Evolutionary conservation across 2,329 filamentous ascomycete genomes (phyloP).

Genomic region (Penicillium sp.): DNA sequence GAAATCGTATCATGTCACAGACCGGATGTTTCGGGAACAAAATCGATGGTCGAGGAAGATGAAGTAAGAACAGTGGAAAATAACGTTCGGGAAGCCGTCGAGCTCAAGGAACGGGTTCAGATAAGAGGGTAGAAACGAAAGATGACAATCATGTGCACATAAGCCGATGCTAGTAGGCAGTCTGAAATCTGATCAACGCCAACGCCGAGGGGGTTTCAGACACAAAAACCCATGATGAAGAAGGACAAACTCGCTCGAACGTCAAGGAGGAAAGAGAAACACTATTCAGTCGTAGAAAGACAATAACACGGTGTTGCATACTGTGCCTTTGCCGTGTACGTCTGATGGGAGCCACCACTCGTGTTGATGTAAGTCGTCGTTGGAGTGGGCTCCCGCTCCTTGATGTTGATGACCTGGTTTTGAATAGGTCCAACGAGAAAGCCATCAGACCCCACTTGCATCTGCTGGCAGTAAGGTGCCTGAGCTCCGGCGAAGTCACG

Average conservation of each 20-base stretch:
- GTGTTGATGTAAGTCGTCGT: conserved; percentile 34
- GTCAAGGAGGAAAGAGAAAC: conserved; percentile 10
- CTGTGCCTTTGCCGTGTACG: conserved; percentile 39
- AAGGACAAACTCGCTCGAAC: conserved; percentile 23
- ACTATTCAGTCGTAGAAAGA: conserved; percentile 37
- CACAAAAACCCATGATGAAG: conserved; percentile 16
- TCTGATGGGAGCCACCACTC: conserved; percentile 28
- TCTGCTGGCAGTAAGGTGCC: conserved; percentile 65
- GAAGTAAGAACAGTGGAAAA: conserved; percentile 5
- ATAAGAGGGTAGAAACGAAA: conserved; percentile 11
- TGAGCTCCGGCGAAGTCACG: conserved; percentile 47
- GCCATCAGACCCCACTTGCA: conserved; percentile 59
- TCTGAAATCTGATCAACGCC: conserved; percentile 23
- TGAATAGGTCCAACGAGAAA: conserved; percentile 33
- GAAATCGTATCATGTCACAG: conserved; percentile 15
- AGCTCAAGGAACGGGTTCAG: conserved; percentile 3
- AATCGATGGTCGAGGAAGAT: conserved; percentile 1
- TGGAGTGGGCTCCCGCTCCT: conserved; percentile 39
- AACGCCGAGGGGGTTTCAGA: conserved; percentile 23
- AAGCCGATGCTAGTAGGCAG: conserved; percentile 16
- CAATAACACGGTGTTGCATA: conserved; percentile 41
- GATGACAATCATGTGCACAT: conserved; percentile 29
- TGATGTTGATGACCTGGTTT: conserved; percentile 33
- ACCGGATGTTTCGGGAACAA: conserved; percentile 1
- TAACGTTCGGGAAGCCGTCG: conserved; percentile 5